Evolutionary conservation across 805 yeast species (phyloP).

Genomic region (Ogataea methanolica): DNA sequence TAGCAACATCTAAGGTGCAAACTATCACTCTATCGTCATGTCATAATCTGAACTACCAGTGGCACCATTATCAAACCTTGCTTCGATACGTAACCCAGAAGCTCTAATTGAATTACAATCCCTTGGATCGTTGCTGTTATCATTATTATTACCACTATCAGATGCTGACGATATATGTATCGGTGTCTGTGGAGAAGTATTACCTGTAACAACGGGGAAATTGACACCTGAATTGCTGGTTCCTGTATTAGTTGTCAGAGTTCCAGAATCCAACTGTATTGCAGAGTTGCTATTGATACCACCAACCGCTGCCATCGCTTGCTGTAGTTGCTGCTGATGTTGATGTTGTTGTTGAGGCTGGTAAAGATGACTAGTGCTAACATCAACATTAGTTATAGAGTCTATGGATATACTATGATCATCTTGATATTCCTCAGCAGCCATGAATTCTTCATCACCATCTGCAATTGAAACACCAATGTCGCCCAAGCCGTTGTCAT

Average conservation of each 20-base stretch:
- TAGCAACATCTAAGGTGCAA: too few relatives aligned
- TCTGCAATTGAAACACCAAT: not conserved
- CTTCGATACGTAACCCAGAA: constrained; percentile 12
- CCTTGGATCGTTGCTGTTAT: constrained; percentile 1
- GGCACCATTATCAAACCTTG: constrained; percentile 5
- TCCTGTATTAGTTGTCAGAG: too few relatives aligned
- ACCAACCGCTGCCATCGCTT: too few relatives aligned
- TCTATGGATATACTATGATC: constrained; percentile 28
- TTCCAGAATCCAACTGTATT: too few relatives aligned
- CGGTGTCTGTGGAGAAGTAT: constrained; percentile 19
- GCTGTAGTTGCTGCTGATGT: constrained; percentile 5
- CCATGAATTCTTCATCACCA: constrained; percentile 30
- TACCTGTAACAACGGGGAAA: constrained; percentile 8
- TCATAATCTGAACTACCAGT: constrained; percentile 24
- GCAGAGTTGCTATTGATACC: too few relatives aligned
- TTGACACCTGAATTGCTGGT: too few relatives aligned
- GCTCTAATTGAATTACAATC: constrained; percentile 4
- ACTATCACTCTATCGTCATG: constrained; percentile 25
- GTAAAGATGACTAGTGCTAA: constrained; percentile 6
- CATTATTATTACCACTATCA: not conserved
- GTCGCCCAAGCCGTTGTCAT: constrained; percentile 21
- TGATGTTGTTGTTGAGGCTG: constrained; percentile 5
- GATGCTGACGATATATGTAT: not conserved
- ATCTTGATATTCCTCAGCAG: constrained; percentile 34
- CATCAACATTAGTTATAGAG: constrained; percentile 8